Evolutionary conservation across 2,329 filamentous ascomycete species (phyloP), one percentile per base, ranked within the genome.

Genomic region (Aspergillus ochraceoroseus): DNA sequence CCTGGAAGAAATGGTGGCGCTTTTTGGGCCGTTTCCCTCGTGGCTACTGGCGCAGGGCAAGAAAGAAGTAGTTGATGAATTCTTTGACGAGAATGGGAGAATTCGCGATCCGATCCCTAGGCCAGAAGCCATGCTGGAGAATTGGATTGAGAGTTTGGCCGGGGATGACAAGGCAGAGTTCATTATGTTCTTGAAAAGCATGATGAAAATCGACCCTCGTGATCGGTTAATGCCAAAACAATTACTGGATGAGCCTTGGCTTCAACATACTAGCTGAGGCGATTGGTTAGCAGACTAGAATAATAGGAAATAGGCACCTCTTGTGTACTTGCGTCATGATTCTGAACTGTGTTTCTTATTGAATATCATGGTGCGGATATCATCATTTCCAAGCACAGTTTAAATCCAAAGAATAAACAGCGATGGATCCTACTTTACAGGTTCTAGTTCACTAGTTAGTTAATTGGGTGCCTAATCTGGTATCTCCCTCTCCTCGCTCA

Each of bases 1-100:
- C 14, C 3, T 40, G n/a, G 37, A 32, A 9, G 37, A 40, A 23
- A 40, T 40, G 5, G 37, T 32, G 7, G 37, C 29, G 2, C 19
- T 40, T 4, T 33, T 40, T 17, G 29, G 37, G 1, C 29, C 30
- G 5, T 33, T 33, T n/a, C 29, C 37, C 2, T 7, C 13, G 3
- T 7, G 12, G 3, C n/a, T 40, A 12, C 23, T 40, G 2, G 8
- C 12, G 7, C 4, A 19, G 2, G 37, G 20, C 2, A 17, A 33
- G 4, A 19, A 12, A 15, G 13, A 29, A 4, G 20, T 40, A n/a
- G 37, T 40, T 8, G 13, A 33, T n/a, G 20, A 20, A 2, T 12
- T 32, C 9, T 40, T 33, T 7, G 37, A 40, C 13, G 22, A 33
- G 15, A 9, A 20, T 7, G 4, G 9, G 4, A 17, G 15, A 9